Evolutionary conservation across 306 rosid species (phyloP).

Genomic region (Cicer arietinum): DNA sequence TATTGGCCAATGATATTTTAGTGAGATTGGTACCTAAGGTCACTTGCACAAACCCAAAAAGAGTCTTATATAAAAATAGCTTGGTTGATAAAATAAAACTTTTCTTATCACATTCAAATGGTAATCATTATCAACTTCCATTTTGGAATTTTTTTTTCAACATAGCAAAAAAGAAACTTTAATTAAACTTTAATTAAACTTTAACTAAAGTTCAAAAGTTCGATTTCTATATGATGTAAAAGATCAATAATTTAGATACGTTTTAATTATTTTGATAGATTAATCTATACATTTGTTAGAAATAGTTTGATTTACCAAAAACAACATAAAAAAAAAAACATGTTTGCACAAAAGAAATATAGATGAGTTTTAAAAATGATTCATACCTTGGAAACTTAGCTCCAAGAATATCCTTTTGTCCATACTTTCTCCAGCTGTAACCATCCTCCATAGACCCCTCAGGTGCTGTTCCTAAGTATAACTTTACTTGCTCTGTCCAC

Average conservation of each 20-base stretch:
- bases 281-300: no score
- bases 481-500: slow-evolving; percentile 68
- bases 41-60: slow-evolving; percentile 9
- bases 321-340: no score
- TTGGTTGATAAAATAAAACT: background rate
- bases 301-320: no score
- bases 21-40: background rate
- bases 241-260: background rate
- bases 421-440: slow-evolving; percentile 93
- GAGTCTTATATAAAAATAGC: background rate
- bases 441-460: slow-evolving; percentile 70
- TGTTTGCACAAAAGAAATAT: background rate
- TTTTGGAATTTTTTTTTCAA: background rate
- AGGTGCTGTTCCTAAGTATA: slow-evolving; percentile 48
- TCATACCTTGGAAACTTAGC: slow-evolving; percentile 77
- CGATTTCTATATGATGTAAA: background rate
- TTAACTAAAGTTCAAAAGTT: no score
- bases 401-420: slow-evolving; percentile 89
- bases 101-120: background rate
- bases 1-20: slow-evolving; percentile 17
- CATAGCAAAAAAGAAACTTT: background rate
- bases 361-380: background rate
- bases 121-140: background rate
- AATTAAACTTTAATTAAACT: no score
- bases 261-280: no score